Evolutionary conservation across 2,329 filamentous ascomycete species (phyloP).

Genomic region (Thielaviopsis populi): DNA sequence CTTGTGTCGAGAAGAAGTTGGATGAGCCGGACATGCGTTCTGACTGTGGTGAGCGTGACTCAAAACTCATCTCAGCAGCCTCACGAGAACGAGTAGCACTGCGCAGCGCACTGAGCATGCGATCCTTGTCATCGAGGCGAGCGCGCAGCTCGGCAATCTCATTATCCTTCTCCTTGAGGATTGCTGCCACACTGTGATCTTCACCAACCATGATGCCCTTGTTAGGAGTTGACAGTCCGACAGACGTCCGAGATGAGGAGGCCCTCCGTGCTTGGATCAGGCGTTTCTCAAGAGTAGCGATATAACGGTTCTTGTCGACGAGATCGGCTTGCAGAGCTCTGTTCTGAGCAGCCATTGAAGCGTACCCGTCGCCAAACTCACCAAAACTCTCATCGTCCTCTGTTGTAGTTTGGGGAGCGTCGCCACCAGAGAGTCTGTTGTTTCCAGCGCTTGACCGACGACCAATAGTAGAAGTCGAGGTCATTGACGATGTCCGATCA

Average conservation of each 20-base stretch:
- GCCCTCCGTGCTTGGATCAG: conserved; percentile 78
- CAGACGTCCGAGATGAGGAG: conserved; percentile 75
- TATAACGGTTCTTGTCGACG: conserved; percentile 93
- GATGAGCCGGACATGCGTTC: conserved; percentile 25
- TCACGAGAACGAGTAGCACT: conserved; percentile 77
- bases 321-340: conserved; percentile 87
- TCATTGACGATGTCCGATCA: conserved; percentile 51
- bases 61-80: conserved; percentile 41
- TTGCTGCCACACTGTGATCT: conserved; percentile 55
- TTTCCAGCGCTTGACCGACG: conserved; percentile 33
- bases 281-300: conserved; percentile 81
- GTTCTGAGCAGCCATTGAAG: conserved; percentile 71
- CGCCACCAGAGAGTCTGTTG: conserved; percentile 31
- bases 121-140: conserved; percentile 83
- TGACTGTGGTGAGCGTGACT: conserved; percentile 13
- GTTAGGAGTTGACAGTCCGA: conserved; percentile 47
- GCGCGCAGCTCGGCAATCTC: conserved; percentile 87
- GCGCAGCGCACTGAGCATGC: conserved; percentile 76
- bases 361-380: conserved; percentile 74
- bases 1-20: conserved; percentile 21
- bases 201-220: conserved; percentile 59
- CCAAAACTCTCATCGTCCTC: conserved; percentile 59
- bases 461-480: conserved; percentile 47
- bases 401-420: conserved; percentile 17
- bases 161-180: conserved; percentile 75